phyloP scores from a whole-genome alignment of 2,329 filamentous ascomycete genomes.

The Fusarium secorum region DNA sequence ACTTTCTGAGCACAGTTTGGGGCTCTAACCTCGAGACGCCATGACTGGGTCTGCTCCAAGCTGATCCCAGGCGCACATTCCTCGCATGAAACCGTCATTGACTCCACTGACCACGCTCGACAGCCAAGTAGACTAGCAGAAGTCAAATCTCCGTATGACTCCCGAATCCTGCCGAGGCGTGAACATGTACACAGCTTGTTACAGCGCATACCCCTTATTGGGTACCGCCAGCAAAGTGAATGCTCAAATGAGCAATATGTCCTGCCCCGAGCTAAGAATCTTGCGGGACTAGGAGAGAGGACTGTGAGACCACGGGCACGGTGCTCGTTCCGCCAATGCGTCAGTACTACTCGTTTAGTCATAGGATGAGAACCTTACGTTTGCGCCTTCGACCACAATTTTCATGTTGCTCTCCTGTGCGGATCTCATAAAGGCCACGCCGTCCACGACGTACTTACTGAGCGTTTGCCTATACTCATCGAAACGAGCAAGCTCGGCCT shows the following conservation, averaged over 20 bases:
- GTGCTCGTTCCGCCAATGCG: background rate
- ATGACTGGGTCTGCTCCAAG: background rate
- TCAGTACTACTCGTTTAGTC: background rate
- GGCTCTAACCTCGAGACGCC: background rate
- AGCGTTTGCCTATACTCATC: background rate
- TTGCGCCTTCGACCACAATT: background rate
- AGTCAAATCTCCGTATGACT: background rate
- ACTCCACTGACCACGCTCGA: background rate
- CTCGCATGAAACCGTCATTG: background rate
- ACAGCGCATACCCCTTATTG: background rate
- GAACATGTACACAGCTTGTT: background rate
- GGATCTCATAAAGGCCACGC: background rate
- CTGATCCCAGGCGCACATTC: background rate
- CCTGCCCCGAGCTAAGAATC: background rate
- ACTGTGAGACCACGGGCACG: background rate
- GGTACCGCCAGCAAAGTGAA: background rate
- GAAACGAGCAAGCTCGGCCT: background rate
- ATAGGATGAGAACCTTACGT: background rate
- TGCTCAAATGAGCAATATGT: background rate
- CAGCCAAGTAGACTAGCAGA: background rate
- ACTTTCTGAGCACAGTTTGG: background rate
- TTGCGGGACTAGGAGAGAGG: background rate
- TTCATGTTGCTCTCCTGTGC: background rate
- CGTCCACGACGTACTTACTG: background rate
- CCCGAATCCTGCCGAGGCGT: background rate